Base-by-base conservation (phyloP, 169 alveolate species). In the Plasmodium vivax region DNA sequence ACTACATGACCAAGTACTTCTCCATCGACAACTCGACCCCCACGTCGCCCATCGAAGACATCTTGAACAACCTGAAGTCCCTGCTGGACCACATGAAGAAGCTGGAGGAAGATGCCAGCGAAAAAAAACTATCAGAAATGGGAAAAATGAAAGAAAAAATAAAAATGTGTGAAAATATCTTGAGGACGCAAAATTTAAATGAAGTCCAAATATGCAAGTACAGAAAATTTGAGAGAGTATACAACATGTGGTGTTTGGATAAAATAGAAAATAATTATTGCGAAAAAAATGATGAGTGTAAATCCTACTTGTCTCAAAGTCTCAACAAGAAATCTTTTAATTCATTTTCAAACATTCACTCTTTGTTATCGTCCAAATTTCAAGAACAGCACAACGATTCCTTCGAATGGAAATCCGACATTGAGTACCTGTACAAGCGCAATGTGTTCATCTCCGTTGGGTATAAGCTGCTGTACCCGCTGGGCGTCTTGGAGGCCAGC, bases 201-300 rank as follows among this genome's bases (percentile, higher is more conserved):
- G 87, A 87, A 87, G 93, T 87, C 9, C 93, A 75, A 77, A 79
- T 87, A 75, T 75, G 30, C 45, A 87, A 87, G 43, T 87, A 87
- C 32, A 9, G 93, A 71, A 87, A 87, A 71, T 87, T 87, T 87
- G 93, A 87, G 81, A 87, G 62, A 77, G 93, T 87, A 1, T 87
- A 87, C 82, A 87, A 87, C 71, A 87, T 87, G 85, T 87, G 93
- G 93, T 87, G 93, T 77, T 54, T 87, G 81, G 93, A 87, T 79
- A 75, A 87, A 87, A 51, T 38, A 3, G 82, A 84, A 23, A 72
- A 19, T 72, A 68, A 30, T 84, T 36, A 23, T 41, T 47, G 43
- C 5, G 43, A 41, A 87, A 43, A 43, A 19, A 45, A 87, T n/a
- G 72, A 45, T 54, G 93, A 77, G 56, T n/a, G n/a, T 27, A 75